Conservation (phyloP, 2,329 filamentous ascomycete species). For the Fusarium zealandicum region DNA sequence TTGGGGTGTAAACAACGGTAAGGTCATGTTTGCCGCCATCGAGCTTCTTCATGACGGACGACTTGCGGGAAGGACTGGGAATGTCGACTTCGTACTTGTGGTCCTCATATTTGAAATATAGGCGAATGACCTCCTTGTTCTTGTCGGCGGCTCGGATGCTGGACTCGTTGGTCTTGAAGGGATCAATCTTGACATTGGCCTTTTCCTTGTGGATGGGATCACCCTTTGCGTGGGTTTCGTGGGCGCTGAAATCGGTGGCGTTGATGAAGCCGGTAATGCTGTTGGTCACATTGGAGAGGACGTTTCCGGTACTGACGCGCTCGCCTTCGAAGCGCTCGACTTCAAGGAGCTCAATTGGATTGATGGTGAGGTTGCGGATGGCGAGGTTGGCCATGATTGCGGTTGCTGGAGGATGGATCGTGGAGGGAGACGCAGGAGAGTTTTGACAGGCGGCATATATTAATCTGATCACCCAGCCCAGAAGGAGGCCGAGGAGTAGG, state of each 20-base stretch:
- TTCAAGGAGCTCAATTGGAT: slow-evolving; percentile 73
- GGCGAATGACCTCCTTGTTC: slow-evolving; percentile 71
- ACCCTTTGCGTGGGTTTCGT: slow-evolving; percentile 55
- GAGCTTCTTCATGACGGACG: slow-evolving; percentile 66
- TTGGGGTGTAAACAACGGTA: slow-evolving; percentile 70
- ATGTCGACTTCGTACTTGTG: slow-evolving; percentile 73
- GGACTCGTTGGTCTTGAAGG: slow-evolving; percentile 68
- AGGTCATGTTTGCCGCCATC: slow-evolving; percentile 61
- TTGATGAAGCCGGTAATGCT: slow-evolving; percentile 55
- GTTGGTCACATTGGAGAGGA: slow-evolving; percentile 55
- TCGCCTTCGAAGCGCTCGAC: slow-evolving; percentile 75
- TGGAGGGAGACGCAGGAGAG: not conserved
- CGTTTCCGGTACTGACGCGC: slow-evolving; percentile 51
- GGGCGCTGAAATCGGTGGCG: slow-evolving; percentile 46
- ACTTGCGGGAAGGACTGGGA: slow-evolving; percentile 67
- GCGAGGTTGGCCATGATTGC: slow-evolving; percentile 63
- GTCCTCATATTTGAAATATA: slow-evolving; percentile 72
- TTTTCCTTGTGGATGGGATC: slow-evolving; percentile 68
- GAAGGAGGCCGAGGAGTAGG: slow-evolving; percentile 1
- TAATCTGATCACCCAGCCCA: not conserved
- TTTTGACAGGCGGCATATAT: not conserved
- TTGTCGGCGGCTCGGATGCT: slow-evolving; percentile 67
- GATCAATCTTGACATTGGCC: slow-evolving; percentile 67
- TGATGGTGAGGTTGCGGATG: slow-evolving; percentile 82
- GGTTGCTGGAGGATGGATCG: slow-evolving; percentile 1